Evolutionary conservation across 2,329 filamentous ascomycete genomes (phyloP).

Genomic region (Rosellinia necatrix): DNA sequence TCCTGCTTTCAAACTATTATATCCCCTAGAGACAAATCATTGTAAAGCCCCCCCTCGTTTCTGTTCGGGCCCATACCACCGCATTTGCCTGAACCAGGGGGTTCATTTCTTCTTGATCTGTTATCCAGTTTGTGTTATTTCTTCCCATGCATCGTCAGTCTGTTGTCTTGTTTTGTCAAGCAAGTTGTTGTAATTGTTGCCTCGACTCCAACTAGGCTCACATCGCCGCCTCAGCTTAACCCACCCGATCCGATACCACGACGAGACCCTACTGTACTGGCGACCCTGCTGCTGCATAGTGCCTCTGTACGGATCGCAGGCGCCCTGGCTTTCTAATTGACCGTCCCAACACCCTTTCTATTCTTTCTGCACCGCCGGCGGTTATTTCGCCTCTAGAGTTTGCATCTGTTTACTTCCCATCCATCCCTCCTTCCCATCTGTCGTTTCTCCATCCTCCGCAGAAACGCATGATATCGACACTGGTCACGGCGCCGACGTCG

Average conservation of each 20-base stretch:
- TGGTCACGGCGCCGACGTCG: constrained; percentile 40
- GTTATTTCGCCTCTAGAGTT: constrained; percentile 39
- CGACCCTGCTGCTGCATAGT: constrained; percentile 24
- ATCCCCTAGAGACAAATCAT: constrained; percentile 28
- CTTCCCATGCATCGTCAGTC: constrained; percentile 21
- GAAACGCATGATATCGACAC: constrained; percentile 28
- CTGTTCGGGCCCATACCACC: constrained; percentile 12
- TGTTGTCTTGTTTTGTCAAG: constrained; percentile 24
- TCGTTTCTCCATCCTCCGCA: constrained; percentile 35
- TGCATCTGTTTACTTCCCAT: constrained; percentile 23
- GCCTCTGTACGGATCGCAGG: constrained; percentile 21
- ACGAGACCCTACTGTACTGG: constrained; percentile 10
- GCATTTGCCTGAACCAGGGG: constrained; percentile 13
- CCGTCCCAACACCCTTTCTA: constrained; percentile 23
- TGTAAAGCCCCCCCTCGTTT: neutral
- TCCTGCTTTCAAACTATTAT: constrained; percentile 14
- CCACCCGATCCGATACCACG: constrained; percentile 18
- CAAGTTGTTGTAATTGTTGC: constrained; percentile 21
- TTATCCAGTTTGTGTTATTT: constrained; percentile 20
- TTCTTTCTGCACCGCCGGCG: constrained; percentile 39
- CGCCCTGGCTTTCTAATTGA: constrained; percentile 37
- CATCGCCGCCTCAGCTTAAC: constrained; percentile 16
- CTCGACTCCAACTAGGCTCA: constrained; percentile 23
- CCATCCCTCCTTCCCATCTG: constrained; percentile 25
- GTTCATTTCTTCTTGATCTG: constrained; percentile 17